Evolutionary conservation across 345 rosid genomes (phyloP).

Genomic region (Melastoma malabathricum): DNA sequence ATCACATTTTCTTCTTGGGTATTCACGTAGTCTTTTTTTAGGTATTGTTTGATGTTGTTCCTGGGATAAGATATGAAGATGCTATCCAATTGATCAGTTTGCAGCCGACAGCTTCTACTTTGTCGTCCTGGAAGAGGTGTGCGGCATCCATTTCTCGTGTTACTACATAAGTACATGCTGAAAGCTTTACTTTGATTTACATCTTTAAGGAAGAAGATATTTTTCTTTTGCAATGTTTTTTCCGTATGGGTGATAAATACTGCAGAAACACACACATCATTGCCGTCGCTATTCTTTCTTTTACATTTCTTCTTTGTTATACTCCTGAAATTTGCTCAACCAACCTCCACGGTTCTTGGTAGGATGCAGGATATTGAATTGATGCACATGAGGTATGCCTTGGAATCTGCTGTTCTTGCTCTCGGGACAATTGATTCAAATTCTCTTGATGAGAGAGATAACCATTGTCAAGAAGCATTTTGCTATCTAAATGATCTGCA

Average conservation of each 20-base stretch:
- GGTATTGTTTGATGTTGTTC: conserved; percentile 95
- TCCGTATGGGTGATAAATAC: no score
- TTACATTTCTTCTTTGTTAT: not conserved
- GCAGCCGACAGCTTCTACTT: conserved; percentile 81
- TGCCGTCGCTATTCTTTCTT: not conserved
- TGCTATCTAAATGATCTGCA: conserved; percentile 59
- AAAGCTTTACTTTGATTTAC: not conserved
- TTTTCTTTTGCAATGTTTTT: no score
- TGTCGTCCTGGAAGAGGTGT: conserved; percentile 78
- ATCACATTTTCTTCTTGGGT: no score
- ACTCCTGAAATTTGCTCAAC: not conserved
- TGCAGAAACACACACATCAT: no score
- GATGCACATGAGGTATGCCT: conserved; percentile 90
- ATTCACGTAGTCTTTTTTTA: conserved; percentile 17
- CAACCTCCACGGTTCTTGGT: conserved; percentile 4
- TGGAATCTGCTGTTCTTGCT: conserved; percentile 76
- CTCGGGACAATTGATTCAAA: conserved; percentile 56
- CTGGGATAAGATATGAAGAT: conserved; percentile 69
- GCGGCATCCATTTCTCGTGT: not conserved
- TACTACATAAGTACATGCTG: no score
- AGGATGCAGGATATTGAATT: conserved; percentile 95
- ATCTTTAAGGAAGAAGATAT: not conserved
- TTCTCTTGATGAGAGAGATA: conserved; percentile 32
- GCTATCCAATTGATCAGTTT: conserved; percentile 81
- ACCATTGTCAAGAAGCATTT: conserved; percentile 35